These are phyloP conservation scores for Trypanosoma melophagium DNA, from an alignment of 208 protist species.

Conservation along the genomic window DNA sequence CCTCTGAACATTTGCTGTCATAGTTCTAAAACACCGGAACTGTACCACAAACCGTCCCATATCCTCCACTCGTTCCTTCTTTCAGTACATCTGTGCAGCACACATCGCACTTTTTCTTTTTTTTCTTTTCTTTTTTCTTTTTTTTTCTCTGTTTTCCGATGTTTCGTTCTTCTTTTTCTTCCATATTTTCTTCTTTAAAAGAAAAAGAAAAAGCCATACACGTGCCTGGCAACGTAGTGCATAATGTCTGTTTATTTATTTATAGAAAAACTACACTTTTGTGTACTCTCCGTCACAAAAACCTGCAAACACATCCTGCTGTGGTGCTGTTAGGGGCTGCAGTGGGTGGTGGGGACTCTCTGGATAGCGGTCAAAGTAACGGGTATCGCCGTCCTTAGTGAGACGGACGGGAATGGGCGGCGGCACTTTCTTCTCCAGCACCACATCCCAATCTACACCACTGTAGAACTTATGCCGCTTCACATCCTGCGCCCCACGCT, in stretches of 20 bases:
- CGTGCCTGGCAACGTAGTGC: too few relatives aligned
- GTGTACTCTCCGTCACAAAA: slow-evolving; percentile 89
- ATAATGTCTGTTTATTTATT: too few relatives aligned
- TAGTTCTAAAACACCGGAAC: not conserved
- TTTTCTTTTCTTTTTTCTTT: not conserved
- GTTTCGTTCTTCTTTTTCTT: not conserved
- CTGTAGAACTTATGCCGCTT: slow-evolving; percentile 96
- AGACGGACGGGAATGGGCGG: slow-evolving; percentile 86
- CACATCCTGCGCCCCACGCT: slow-evolving; percentile 92
- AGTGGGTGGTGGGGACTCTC: slow-evolving; percentile 80
- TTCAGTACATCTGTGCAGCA: not conserved
- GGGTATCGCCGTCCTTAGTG: slow-evolving; percentile 74
- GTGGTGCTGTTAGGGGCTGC: slow-evolving; percentile 60
- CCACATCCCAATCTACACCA: slow-evolving; percentile 93
- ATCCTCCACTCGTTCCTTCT: not conserved
- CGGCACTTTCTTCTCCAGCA: slow-evolving; percentile 76
- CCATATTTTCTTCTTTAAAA: not conserved
- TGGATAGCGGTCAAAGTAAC: slow-evolving; percentile 92
- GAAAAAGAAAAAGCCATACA: slow-evolving; percentile 19
- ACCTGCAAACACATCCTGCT: slow-evolving; percentile 87
- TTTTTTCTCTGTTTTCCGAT: not conserved
- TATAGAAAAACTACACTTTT: slow-evolving; percentile 35
- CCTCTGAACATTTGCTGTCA: too few relatives aligned
- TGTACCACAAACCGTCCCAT: not conserved
- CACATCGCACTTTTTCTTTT: not conserved